A percentile compares a stretch with the other conserved stretches of the same genome.
Conservation (phyloP, 1,284 basidiomycete species). For the Rhodotorula mucilaginosa region DNA sequence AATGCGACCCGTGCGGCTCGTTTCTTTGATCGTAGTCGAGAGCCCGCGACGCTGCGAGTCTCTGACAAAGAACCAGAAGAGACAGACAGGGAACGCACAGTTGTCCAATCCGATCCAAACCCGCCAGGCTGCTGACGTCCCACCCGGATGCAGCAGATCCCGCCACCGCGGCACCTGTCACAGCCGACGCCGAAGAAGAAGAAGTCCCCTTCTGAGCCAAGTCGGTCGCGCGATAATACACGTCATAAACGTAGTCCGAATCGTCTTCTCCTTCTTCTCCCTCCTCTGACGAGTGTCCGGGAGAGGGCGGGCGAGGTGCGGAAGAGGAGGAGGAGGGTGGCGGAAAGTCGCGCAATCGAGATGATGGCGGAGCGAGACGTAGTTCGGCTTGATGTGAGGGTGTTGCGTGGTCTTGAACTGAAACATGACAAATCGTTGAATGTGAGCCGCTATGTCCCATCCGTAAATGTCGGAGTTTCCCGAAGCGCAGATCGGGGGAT, state of each 20-base stretch:
- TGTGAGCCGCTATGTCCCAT: no score
- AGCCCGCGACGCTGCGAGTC: background rate
- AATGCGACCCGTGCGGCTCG: background rate
- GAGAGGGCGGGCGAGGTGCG: no score
- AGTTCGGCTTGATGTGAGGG: background rate
- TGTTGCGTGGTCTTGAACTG: no score
- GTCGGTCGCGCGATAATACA: constrained; percentile 40
- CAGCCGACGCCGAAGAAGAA: no score
- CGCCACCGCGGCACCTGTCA: no score
- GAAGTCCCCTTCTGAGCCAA: background rate
- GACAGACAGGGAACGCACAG: constrained; percentile 29
- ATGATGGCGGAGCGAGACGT: constrained; percentile 7
- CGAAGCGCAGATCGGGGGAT: no score
- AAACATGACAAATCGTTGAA: no score
- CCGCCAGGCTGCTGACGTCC: constrained; percentile 23
- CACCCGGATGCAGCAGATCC: background rate
- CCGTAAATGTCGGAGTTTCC: no score
- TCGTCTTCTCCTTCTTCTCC: background rate
- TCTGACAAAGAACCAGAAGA: no score
- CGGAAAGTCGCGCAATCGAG: background rate
- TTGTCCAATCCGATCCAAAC: constrained; percentile 38
- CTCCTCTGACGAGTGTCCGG: background rate
- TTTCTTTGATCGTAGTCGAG: background rate
- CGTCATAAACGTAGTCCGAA: constrained; percentile 39
- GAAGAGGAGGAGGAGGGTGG: background rate